These are phyloP conservation scores for Kwoniella bestiolae DNA, from an alignment of 768 basidiomycete genomes.

Conservation along the genomic window DNA sequence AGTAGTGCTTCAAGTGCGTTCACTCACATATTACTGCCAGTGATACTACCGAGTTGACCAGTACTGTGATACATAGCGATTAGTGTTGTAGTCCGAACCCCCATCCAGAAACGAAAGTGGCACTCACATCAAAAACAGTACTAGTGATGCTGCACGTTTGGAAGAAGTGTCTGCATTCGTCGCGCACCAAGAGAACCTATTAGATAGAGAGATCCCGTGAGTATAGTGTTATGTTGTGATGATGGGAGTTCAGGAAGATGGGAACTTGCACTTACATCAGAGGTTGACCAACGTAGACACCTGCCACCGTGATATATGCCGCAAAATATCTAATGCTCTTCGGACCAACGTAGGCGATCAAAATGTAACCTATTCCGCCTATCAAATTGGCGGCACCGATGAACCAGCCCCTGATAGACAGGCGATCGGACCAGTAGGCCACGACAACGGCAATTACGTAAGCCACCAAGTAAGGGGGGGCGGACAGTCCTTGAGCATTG, in stretches of 20 bases:
- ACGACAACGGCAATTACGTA: conserved; percentile 16
- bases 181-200: conserved; percentile 34
- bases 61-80: conserved; percentile 1
- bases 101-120: no score
- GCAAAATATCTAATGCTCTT: conserved; percentile 32
- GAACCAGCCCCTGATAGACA: conserved; percentile 23
- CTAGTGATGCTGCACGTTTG: conserved; percentile 26
- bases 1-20: neutral
- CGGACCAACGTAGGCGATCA: conserved; percentile 27
- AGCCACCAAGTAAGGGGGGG: conserved; percentile 32
- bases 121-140: conserved; percentile 28
- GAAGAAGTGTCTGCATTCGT: conserved; percentile 27
- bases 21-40: conserved; percentile 7
- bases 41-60: conserved; percentile 26
- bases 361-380: conserved; percentile 26
- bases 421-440: conserved; percentile 29
- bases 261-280: conserved; percentile 25
- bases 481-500: conserved; percentile 35
- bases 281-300: conserved; percentile 30
- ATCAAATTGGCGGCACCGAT: conserved; percentile 23
- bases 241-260: neutral
- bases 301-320: conserved; percentile 27
- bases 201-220: no score
- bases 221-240: neutral
- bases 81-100: neutral